Evolutionary conservation across 805 yeast genomes (phyloP).

Genomic region (Candida berthetii): DNA sequence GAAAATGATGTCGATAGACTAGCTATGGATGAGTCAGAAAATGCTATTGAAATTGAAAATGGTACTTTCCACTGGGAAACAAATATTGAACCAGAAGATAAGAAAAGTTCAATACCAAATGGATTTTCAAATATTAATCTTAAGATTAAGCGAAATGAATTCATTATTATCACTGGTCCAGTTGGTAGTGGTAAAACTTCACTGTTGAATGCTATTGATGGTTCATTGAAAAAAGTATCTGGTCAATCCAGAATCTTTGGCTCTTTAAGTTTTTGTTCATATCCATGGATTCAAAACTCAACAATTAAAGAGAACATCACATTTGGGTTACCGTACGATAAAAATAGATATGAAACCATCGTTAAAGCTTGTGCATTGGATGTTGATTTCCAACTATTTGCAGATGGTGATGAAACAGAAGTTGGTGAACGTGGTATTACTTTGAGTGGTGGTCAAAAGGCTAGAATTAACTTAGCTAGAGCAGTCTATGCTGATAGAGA

Average conservation of each 20-base stretch:
- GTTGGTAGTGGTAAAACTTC: conserved; percentile 80
- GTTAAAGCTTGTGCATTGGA: conserved; percentile 53
- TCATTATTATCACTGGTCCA: conserved; percentile 67
- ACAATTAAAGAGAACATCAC: conserved; percentile 62
- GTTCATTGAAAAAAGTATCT: conserved; percentile 41
- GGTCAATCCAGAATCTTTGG: conserved; percentile 53
- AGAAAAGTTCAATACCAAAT: no score
- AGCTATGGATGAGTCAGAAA: conserved; percentile 30
- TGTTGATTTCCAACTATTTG: conserved; percentile 51
- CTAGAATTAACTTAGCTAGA: conserved; percentile 64
- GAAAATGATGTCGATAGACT: conserved; percentile 21
- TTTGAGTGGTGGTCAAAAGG: conserved; percentile 76
- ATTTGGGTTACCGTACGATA: conserved; percentile 50
- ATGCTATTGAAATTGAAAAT: conserved; percentile 35
- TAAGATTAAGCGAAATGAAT: conserved; percentile 50
- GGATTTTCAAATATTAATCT: conserved; percentile 44
- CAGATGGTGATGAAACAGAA: conserved; percentile 65
- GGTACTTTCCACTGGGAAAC: conserved; percentile 57
- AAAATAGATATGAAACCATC: conserved; percentile 42
- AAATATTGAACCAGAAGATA: no score
- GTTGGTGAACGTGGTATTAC: conserved; percentile 78
- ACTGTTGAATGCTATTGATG: conserved; percentile 57
- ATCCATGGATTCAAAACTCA: conserved; percentile 74
- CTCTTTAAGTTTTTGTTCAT: conserved; percentile 37
- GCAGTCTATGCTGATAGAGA: conserved; percentile 61